Percentiles rank a stretch among this genome's conserved stretches.
phyloP scores from a whole-genome alignment of 441 rosid genomes.

The Croton setiger region DNA sequence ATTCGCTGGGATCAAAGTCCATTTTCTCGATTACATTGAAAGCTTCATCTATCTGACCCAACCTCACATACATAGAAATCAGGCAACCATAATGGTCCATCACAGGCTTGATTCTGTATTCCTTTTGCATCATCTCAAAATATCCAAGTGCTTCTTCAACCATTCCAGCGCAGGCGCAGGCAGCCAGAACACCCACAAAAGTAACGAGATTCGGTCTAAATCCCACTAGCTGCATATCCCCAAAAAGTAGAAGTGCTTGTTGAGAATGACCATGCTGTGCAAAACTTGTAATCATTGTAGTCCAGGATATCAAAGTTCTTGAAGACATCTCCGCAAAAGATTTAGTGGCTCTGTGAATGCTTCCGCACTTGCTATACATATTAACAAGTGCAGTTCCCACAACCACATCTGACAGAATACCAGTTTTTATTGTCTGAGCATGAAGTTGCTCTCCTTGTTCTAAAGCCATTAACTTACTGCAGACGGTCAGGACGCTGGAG shows the following conservation, averaged over 20 bases:
- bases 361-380: conserved; percentile 58
- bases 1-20: conserved; percentile 37
- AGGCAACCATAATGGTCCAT: conserved; percentile 48
- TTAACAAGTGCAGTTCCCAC: conserved; percentile 53
- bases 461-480: conserved; percentile 39
- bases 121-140: conserved; percentile 48
- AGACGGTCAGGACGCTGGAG: conserved; percentile 46
- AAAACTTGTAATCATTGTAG: conserved; percentile 49
- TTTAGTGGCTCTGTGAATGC: conserved; percentile 41
- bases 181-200: conserved; percentile 53
- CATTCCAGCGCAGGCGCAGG: conserved; percentile 50
- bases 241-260: conserved; percentile 51
- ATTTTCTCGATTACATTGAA: conserved; percentile 37
- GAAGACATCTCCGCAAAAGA: conserved; percentile 48
- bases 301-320: conserved; percentile 62
- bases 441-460: conserved; percentile 60
- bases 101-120: conserved; percentile 43
- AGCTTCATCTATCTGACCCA: conserved; percentile 42
- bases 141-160: conserved; percentile 45
- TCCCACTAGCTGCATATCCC: conserved; percentile 49
- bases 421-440: conserved; percentile 49
- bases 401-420: conserved; percentile 46
- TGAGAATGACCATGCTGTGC: conserved; percentile 39
- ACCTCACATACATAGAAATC: conserved; percentile 42
- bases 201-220: conserved; percentile 50